A percentile compares a stretch with the other conserved stretches of the same genome.
Conservation (phyloP, 139 green algal species). For the Tetradesmus obliquus region DNA sequence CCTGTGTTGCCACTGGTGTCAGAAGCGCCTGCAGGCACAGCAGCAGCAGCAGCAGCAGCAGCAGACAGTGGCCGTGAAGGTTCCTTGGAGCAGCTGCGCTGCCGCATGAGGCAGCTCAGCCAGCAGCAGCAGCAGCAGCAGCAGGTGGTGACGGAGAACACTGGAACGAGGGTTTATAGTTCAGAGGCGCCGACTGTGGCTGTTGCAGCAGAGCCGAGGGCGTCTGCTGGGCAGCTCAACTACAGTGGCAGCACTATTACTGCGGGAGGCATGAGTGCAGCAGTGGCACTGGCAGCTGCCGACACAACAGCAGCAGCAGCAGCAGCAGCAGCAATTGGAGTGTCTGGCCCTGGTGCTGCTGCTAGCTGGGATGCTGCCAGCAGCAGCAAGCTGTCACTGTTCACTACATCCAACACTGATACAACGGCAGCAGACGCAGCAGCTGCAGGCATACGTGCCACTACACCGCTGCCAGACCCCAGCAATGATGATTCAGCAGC, state of each 20-base stretch:
- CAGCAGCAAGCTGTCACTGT: neutral
- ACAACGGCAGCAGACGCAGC: neutral
- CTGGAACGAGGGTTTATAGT: neutral
- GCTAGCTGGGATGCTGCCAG: neutral
- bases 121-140: neutral
- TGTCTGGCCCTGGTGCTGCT: neutral
- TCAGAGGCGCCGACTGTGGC: neutral
- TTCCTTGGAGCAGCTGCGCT: neutral
- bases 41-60: neutral
- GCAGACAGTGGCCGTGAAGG: neutral
- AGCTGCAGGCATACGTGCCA: neutral
- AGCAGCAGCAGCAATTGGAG: neutral
- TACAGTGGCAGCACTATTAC: neutral
- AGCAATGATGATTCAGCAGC: neutral
- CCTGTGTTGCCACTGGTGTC: neutral
- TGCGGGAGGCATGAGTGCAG: neutral
- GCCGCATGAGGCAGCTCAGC: neutral
- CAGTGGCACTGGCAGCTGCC: neutral
- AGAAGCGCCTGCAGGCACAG: too few relatives aligned
- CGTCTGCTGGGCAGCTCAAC: neutral
- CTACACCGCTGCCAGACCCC: neutral
- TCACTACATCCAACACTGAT: neutral
- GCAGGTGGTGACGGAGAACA: neutral
- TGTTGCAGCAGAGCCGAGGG: neutral
- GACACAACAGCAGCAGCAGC: neutral